Percentiles rank a stretch among this genome's conserved stretches.
Evolutionary conservation across 2,329 filamentous ascomycete species (phyloP).

Genomic region (Penicillium hesseltinei): DNA sequence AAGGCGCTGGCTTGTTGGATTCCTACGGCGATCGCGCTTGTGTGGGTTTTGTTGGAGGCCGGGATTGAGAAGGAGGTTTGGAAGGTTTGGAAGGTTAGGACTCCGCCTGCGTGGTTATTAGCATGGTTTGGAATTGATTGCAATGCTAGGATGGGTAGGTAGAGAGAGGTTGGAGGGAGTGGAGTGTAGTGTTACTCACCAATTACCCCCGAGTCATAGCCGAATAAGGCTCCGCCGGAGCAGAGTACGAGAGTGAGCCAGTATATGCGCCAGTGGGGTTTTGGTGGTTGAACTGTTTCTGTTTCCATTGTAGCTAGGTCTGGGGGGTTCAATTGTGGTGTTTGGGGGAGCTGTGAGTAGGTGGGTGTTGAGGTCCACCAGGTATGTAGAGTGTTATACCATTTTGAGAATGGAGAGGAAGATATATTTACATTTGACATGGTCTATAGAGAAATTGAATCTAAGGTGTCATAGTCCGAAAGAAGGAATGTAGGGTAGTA

Average conservation of each 20-base stretch:
- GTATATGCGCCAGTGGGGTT: conserved; percentile 49
- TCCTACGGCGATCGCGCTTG: too few relatives aligned
- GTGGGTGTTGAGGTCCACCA: not conserved
- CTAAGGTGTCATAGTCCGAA: not conserved
- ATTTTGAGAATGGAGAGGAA: not conserved
- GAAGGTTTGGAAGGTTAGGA: conserved; percentile 42
- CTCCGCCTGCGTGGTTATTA: conserved; percentile 37
- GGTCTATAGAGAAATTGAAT: not conserved
- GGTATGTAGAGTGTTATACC: conserved; percentile 13
- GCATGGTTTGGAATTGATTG: not conserved
- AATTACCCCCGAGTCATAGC: conserved; percentile 46
- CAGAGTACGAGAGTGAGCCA: conserved; percentile 54
- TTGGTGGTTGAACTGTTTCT: conserved; percentile 2
- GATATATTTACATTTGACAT: not conserved
- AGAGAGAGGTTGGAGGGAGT: too few relatives aligned
- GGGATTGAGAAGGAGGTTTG: too few relatives aligned
- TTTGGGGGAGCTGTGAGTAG: conserved; percentile 16
- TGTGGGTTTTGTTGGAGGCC: too few relatives aligned
- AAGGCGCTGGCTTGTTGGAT: too few relatives aligned
- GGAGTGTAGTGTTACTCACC: conserved; percentile 28
- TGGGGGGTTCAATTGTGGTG: conserved; percentile 1
- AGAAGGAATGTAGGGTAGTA: not conserved
- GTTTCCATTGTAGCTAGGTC: not conserved
- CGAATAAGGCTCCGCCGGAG: conserved; percentile 49
- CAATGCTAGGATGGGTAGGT: too few relatives aligned